Base-by-base conservation (phyloP, 768 basidiomycete species). In the Leccinum obscurum region DNA sequence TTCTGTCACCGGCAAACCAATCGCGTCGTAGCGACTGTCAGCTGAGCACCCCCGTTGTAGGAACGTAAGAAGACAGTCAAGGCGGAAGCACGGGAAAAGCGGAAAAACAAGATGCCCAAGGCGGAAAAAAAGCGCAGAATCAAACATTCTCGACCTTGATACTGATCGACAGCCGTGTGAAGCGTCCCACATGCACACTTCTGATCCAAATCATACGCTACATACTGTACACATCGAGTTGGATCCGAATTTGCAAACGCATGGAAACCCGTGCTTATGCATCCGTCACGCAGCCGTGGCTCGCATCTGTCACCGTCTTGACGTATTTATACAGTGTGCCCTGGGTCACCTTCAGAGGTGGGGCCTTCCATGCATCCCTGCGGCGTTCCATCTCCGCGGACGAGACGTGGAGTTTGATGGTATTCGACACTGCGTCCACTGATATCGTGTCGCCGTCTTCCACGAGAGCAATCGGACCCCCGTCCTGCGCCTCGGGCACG, bases 91-190 rank as follows among this genome's bases (percentile, higher is more conserved):
- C 83, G 88, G 68, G 95, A 97, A 77, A 90, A 84, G 73, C 82
- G 96, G 62, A 93, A 94, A 75, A 81, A 84, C 66, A 98, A 98
- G 78, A 93, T 98, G 81, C 92, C 95, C 51, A 98, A 98, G 72
- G 86, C 89, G 46, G 93, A 96, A 76, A 98, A 98, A 80, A 93
- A 93, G 78, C 83, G 86, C 46, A 84, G 83, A 63, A 82, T 98
- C 66, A 97, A 93, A 68, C 65, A 70, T 71, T 51, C 75, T 67
- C 59, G 63, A 52, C 64, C 64, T 58, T 65, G 66, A 68, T 56
- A 39, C 61, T 46, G 22, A 35, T 60, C 60, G 57, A 62, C 61
- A 57, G 35, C 39, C 55, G 64, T 62, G 64, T 57, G 61, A 69
- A 60, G 55, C 39, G 49, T 51, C 30, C 39, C 61, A 58, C 34